phyloP scores from a whole-genome alignment of 306 rosid genomes.

The Quercus wislizeni region DNA sequence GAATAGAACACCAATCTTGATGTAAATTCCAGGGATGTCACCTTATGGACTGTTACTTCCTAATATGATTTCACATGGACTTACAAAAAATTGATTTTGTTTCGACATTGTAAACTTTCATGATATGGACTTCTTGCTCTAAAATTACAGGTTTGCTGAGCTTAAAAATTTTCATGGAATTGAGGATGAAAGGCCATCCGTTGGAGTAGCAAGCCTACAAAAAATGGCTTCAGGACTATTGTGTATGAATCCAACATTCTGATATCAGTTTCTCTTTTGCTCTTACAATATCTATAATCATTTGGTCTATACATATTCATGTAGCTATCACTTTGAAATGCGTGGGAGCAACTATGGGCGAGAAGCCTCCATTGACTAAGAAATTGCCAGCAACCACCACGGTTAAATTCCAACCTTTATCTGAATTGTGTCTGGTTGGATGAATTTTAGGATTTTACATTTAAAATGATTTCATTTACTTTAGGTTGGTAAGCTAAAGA shows the following conservation, averaged over 20 bases:
- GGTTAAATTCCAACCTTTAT: constrained; percentile 32
- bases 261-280: neutral
- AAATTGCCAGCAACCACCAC: constrained; percentile 83
- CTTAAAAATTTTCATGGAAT: constrained; percentile 78
- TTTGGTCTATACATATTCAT: constrained; percentile 25
- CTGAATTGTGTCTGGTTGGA: constrained; percentile 11
- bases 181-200: constrained; percentile 60
- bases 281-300: constrained; percentile 7
- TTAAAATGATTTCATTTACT: constrained; percentile 17
- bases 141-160: constrained; percentile 60
- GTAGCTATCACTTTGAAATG: constrained; percentile 85
- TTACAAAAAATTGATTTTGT: neutral
- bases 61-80: neutral
- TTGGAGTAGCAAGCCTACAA: constrained; percentile 63
- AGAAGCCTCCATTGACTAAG: constrained; percentile 74
- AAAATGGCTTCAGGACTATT: constrained; percentile 77
- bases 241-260: constrained; percentile 41
- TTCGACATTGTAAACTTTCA: neutral
- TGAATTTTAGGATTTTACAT: constrained; percentile 14
- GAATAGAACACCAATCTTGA: neutral
- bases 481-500: constrained; percentile 87
- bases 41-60: neutral
- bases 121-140: constrained; percentile 14
- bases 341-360: constrained; percentile 93
- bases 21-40: neutral